phyloP scores from a whole-genome alignment of 1,139 yeast genomes.

The Debaryomycetaceae sp. region DNA sequence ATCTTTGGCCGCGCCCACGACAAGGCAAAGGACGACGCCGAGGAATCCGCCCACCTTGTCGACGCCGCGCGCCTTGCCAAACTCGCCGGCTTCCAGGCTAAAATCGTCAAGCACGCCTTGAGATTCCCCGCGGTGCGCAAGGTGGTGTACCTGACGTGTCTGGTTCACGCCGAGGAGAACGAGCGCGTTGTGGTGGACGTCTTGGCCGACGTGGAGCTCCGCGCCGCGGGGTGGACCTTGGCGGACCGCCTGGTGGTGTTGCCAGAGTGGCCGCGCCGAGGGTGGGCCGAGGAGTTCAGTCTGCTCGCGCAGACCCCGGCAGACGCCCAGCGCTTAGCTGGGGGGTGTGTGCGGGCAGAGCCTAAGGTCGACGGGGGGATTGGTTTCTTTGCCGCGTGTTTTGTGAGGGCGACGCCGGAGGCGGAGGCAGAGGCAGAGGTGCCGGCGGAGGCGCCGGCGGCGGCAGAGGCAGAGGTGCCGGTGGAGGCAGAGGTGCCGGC shows the following conservation, averaged over 20 bases:
- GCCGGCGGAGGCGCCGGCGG: no score
- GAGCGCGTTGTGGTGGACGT: conserved; percentile 84
- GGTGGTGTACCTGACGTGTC: conserved; percentile 94
- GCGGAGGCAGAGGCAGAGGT: no score
- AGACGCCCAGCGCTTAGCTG: conserved; percentile 56
- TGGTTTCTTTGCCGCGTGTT: conserved; percentile 92
- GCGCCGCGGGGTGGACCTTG: conserved; percentile 69
- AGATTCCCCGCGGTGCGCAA: conserved; percentile 69
- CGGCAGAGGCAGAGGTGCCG: background rate
- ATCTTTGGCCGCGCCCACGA: conserved; percentile 79
- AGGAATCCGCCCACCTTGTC: conserved; percentile 25
- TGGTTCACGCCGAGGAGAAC: conserved; percentile 88
- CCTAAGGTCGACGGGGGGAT: conserved; percentile 94
- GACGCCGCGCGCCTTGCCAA: conserved; percentile 61
- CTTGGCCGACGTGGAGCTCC: conserved; percentile 57
- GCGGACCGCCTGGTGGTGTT: conserved; percentile 61
- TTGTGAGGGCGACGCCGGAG: no score
- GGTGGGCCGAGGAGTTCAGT: conserved; percentile 62
- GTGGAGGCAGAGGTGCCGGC: background rate
- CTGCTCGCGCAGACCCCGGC: conserved; percentile 42
- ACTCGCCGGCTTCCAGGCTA: conserved; percentile 80
- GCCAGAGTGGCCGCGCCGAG: conserved; percentile 84
- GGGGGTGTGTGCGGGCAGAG: conserved; percentile 78
- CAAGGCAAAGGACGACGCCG: conserved; percentile 37
- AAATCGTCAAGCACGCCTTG: conserved; percentile 84